phyloP scores from a whole-genome alignment of 345 rosid species.

The Balakata baccata region DNA sequence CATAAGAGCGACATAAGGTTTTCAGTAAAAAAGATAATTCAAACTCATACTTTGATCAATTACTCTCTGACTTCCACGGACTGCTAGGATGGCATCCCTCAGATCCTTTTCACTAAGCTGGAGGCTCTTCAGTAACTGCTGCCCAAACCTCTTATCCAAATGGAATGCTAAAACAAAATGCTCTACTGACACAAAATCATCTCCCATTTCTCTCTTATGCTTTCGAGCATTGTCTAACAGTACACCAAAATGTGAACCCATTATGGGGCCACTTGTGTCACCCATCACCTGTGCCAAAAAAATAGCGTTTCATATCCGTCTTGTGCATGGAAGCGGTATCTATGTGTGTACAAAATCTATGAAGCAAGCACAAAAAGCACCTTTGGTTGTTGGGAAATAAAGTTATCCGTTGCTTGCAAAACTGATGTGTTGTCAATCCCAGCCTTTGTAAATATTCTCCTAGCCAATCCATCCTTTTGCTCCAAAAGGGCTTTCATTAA shows the following conservation, averaged over 20 bases:
- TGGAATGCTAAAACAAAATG: slow-evolving; percentile 64
- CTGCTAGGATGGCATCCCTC: slow-evolving; percentile 63
- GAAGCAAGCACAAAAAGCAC: slow-evolving; percentile 18
- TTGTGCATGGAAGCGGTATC: not conserved
- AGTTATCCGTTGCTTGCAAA: slow-evolving; percentile 60
- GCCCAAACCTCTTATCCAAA: slow-evolving; percentile 75
- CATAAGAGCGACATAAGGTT: not conserved
- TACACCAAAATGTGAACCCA: slow-evolving; percentile 53
- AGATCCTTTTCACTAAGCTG: slow-evolving; percentile 59
- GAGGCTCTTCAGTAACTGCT: slow-evolving; percentile 51
- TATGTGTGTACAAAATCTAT: not conserved
- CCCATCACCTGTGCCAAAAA: slow-evolving; percentile 52
- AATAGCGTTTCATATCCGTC: not conserved
- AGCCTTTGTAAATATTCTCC: slow-evolving; percentile 73
- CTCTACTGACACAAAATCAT: slow-evolving; percentile 77
- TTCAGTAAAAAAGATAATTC: not conserved
- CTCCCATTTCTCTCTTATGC: slow-evolving; percentile 71
- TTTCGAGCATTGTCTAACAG: slow-evolving; percentile 57
- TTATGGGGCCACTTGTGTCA: slow-evolving; percentile 56
- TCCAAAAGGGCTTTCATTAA: slow-evolving; percentile 90
- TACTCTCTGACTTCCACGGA: slow-evolving; percentile 82
- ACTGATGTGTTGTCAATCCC: slow-evolving; percentile 66
- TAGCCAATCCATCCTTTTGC: slow-evolving; percentile 82
- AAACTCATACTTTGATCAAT: slow-evolving; percentile 69
- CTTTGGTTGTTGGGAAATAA: slow-evolving; percentile 73